Evolutionary conservation across 106 monocot genomes (phyloP), one percentile per base, ranked within the genome.

Genomic region (Agapanthus africanus): DNA sequence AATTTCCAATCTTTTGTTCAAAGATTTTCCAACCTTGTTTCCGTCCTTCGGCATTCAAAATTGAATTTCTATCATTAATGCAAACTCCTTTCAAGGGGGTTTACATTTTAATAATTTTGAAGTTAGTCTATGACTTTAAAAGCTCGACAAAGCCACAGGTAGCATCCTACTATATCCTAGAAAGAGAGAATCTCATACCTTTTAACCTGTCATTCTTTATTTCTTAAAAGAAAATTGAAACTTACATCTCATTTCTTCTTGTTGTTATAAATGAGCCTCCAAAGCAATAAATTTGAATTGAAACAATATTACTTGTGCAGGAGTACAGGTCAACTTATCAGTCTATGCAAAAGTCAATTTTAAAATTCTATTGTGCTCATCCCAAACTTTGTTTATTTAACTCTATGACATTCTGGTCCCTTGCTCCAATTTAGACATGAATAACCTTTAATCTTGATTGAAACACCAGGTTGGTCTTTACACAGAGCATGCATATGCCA

Each of bases 381-480:
- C 40, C 7, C 11, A 66, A 10, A 15, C 23, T 26, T 2, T 10
- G 15, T 25, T 2, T 1, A 15, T 13, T 41, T 11, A 11, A 21
- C 7, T 66, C 28, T 33, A 66, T 18, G 11, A 1, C 35, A 19
- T 61, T 18, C 0, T 34, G 26, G 25, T 41, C 6, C 9, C 1
- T n/a, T 57, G 11, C 21, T 47, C 4, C 46, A 19, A 37, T 37
- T 8, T 11, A 37, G n/a, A 37, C 38, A 66, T 27, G 5, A 15
- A 3, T 41, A n/a, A 66, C 30, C 30, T 66, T 50, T 50, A 14
- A 30, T 34, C 11, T 51, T 27, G 13, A 22, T 54, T 56, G 37
- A 42, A 50, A 68, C 19, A 72, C 21, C 72, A 83, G 87, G 65
- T 87, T 51, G 83, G 83, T 18, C 33, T 83, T 69, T 77, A 80